Percentiles rank a stretch among this genome's conserved stretches.
Conservation (phyloP, 495 filamentous ascomycete species). For the Penicillium silybi region DNA sequence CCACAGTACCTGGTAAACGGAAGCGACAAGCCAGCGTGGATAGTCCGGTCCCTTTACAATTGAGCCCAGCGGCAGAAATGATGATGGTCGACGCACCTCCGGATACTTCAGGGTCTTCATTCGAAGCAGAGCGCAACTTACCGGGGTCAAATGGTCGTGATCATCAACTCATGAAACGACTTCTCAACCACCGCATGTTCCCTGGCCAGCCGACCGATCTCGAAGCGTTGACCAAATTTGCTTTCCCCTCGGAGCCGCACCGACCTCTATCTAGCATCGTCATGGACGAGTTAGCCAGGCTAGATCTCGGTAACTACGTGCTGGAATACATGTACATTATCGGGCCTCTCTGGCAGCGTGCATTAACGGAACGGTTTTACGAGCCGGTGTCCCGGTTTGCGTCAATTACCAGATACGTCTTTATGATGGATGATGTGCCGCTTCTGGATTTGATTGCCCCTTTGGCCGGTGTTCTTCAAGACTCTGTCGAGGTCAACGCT, state of each 20-base stretch:
- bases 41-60: conserved; percentile 51
- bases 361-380: conserved; percentile 57
- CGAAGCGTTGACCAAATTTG: conserved; percentile 44
- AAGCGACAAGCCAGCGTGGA: conserved; percentile 55
- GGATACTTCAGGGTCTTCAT: conserved; percentile 19
- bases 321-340: conserved; percentile 51
- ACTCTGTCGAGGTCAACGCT: conserved; percentile 54
- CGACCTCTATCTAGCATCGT: conserved; percentile 54
- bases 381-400: conserved; percentile 56
- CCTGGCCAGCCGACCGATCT: conserved; percentile 50
- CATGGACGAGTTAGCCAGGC: conserved; percentile 46
- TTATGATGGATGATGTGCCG: conserved; percentile 46
- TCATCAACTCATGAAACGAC: conserved; percentile 49
- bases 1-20: conserved; percentile 58
- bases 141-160: conserved; percentile 5
- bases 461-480: conserved; percentile 51
- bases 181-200: conserved; percentile 53
- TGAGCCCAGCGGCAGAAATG: conserved; percentile 40
- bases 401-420: conserved; percentile 50
- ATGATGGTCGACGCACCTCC: conserved; percentile 20
- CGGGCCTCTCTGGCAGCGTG: conserved; percentile 57
- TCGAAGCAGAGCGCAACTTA: conserved; percentile 7
- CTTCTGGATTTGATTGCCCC: conserved; percentile 48
- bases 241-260: conserved; percentile 53
- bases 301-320: conserved; percentile 44